Evolutionary conservation across 352 stramenopile species (phyloP).

Genomic region (Sclerospora graminicola): DNA sequence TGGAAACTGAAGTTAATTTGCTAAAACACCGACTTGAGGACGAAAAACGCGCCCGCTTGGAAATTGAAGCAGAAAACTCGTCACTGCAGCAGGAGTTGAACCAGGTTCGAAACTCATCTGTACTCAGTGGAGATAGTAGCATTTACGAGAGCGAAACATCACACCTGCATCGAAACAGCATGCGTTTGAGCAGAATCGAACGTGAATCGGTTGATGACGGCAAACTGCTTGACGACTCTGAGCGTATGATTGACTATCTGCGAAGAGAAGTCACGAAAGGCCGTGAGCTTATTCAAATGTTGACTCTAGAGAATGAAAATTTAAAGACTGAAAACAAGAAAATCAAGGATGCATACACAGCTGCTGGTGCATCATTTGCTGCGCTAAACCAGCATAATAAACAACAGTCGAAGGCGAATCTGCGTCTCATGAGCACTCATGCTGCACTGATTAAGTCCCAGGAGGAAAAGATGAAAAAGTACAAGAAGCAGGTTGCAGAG

Average conservation of each 20-base stretch:
- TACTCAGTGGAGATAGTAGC: constrained; percentile 17
- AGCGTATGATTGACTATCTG: constrained; percentile 79
- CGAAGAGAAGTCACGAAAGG: constrained; percentile 70
- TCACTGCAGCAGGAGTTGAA: constrained; percentile 61
- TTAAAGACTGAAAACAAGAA: constrained; percentile 85
- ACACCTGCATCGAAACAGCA: constrained; percentile 10
- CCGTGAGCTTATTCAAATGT: constrained; percentile 49
- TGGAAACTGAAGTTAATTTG: constrained; percentile 67
- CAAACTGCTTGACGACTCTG: constrained; percentile 72
- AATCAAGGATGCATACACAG: constrained; percentile 89
- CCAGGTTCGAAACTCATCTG: constrained; percentile 43
- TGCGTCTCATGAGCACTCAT: constrained; percentile 85
- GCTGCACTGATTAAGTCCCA: constrained; percentile 79
- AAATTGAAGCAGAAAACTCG: constrained; percentile 66
- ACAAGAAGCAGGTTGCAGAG: constrained; percentile 76
- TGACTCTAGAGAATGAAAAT: constrained; percentile 70
- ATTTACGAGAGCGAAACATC: constrained; percentile 37
- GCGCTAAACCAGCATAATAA: constrained; percentile 91
- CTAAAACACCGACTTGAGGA: constrained; percentile 71
- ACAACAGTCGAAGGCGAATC: constrained; percentile 87
- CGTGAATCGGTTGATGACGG: constrained; percentile 44
- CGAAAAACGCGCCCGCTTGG: constrained; percentile 56
- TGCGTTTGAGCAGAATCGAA: constrained; percentile 22
- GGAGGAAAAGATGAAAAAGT: constrained; percentile 87
- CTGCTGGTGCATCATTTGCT: constrained; percentile 86